A percentile compares a stretch with the other conserved stretches of the same genome.
Evolutionary conservation across 1,139 yeast genomes (phyloP).

Genomic region (Scheffersomyces cryptocercus): DNA sequence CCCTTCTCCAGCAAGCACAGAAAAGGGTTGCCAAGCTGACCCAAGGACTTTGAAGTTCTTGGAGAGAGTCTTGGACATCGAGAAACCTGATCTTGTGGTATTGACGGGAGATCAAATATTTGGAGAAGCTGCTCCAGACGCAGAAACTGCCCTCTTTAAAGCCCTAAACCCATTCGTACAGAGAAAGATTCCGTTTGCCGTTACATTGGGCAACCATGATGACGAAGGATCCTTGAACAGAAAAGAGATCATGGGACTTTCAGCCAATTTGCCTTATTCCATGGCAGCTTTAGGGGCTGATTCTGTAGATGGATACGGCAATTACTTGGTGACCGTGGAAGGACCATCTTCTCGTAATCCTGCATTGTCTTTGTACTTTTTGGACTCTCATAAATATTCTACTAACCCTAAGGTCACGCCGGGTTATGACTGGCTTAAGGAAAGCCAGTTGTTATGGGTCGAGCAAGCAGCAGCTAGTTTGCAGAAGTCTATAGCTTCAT

Average conservation of each 20-base stretch:
- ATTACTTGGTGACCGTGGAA: slow-evolving; percentile 59
- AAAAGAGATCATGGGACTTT: slow-evolving; percentile 57
- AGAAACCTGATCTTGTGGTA: slow-evolving; percentile 78
- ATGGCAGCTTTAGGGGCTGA: slow-evolving; percentile 62
- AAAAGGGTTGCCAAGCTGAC: slow-evolving; percentile 68
- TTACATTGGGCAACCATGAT: slow-evolving; percentile 80
- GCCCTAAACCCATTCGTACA: slow-evolving; percentile 71
- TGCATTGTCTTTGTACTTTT: slow-evolving; percentile 64
- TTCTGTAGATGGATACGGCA: slow-evolving; percentile 75
- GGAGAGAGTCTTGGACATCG: slow-evolving; percentile 63
- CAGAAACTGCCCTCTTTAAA: slow-evolving; percentile 75
- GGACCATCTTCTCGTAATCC: slow-evolving; percentile 40
- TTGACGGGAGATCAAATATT: slow-evolving; percentile 85
- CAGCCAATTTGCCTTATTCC: slow-evolving; percentile 64
- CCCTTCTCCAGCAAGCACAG: slow-evolving; percentile 53
- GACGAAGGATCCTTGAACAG: slow-evolving; percentile 76
- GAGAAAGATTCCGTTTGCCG: slow-evolving; percentile 75
- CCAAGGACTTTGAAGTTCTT: slow-evolving; percentile 63
- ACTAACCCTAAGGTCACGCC: slow-evolving; percentile 62
- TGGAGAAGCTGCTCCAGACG: slow-evolving; percentile 71
- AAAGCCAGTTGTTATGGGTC: slow-evolving; percentile 65
- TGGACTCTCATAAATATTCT: slow-evolving; percentile 81
- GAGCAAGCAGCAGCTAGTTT: slow-evolving; percentile 38
- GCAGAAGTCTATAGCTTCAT: slow-evolving; percentile 29
- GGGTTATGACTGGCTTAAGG: slow-evolving; percentile 87